These are phyloP conservation scores for Rhododendron vialii DNA, from an alignment of 148 eudicot genomes.

Conservation along the genomic window DNA sequence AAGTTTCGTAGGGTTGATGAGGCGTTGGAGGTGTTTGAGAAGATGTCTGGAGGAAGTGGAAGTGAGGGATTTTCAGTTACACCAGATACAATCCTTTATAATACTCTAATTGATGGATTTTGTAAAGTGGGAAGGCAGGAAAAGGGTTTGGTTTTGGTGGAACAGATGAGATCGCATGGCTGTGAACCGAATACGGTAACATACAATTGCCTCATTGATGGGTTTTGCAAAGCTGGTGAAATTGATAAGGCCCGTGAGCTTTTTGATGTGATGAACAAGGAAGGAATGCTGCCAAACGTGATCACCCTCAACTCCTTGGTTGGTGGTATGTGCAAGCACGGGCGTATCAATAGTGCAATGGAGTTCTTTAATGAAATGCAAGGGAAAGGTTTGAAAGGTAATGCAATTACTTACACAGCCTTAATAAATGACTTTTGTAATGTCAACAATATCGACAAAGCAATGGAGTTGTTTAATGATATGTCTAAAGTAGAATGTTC, in stretches of 20 bases:
- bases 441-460: conserved; percentile 56
- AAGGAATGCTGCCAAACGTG: conserved; percentile 44
- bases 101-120: conserved; percentile 73
- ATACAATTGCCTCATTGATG: conserved; percentile 68
- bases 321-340: conserved; percentile 69
- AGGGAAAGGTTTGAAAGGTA: conserved; percentile 53
- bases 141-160: conserved; percentile 61
- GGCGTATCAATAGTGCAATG: conserved; percentile 54
- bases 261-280: conserved; percentile 52
- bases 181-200: conserved; percentile 53
- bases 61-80: conserved; percentile 31
- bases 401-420: conserved; percentile 51
- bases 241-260: conserved; percentile 48
- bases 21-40: conserved; percentile 51
- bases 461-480: conserved; percentile 60
- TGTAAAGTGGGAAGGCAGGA: conserved; percentile 71
- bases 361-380: conserved; percentile 51
- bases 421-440: conserved; percentile 62
- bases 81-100: conserved; percentile 68
- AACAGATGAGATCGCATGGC: conserved; percentile 44
- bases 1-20: conserved; percentile 48
- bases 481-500: conserved; percentile 37
- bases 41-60: conserved; percentile 50
- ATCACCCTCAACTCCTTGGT: conserved; percentile 61
- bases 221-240: conserved; percentile 64